Evolutionary conservation across 2,329 filamentous ascomycete genomes (phyloP).

Genomic region (Trichoderma sp.): DNA sequence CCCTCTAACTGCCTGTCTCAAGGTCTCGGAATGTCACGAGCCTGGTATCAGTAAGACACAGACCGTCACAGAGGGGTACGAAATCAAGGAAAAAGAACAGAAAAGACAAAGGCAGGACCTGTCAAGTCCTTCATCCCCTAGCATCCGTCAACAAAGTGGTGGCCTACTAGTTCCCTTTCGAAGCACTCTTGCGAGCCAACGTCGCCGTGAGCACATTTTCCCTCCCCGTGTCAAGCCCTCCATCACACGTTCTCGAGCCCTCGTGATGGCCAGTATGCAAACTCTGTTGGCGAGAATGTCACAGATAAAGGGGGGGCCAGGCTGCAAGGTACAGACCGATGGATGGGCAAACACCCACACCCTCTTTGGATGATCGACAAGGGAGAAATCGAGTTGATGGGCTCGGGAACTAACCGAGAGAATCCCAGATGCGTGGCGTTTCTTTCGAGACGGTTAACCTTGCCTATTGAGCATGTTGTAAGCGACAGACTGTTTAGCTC

Average conservation of each 20-base stretch:
- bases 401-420: conserved; percentile 5
- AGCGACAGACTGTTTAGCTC: background rate
- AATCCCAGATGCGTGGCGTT: background rate
- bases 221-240: background rate
- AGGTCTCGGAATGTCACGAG: background rate
- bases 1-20: background rate
- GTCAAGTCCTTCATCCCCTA: background rate
- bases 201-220: conserved; percentile 1
- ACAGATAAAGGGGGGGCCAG: background rate
- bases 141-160: background rate
- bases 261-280: background rate
- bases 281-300: background rate
- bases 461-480: background rate
- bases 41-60: background rate
- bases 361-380: background rate
- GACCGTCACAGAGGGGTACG: background rate
- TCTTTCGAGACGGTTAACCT: background rate
- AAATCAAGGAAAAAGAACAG: background rate
- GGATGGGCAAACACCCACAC: background rate
- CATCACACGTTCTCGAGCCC: background rate
- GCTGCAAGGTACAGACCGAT: conserved; percentile 6
- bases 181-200: conserved; percentile 10
- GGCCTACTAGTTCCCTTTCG: background rate
- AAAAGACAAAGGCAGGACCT: background rate
- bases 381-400: background rate